A percentile compares a stretch with the other conserved stretches of the same genome.
Evolutionary conservation across 176 grass and related monocot genomes (phyloP).

Genomic region (Triticum turgidum): DNA sequence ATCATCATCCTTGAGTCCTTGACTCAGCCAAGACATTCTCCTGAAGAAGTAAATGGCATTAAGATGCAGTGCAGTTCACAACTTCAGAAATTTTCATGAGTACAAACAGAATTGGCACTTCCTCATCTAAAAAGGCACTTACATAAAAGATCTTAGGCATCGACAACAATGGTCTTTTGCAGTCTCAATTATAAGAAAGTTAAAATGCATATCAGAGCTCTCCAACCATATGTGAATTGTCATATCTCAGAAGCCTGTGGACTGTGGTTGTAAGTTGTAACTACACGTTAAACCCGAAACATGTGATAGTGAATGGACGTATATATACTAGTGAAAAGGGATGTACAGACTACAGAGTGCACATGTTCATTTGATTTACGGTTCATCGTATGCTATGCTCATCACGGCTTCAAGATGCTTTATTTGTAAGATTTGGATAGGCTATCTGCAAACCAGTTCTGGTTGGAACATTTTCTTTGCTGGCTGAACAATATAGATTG

Average conservation of each 20-base stretch:
- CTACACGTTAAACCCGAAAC: neutral
- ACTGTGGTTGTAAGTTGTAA: no score
- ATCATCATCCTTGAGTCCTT: constrained; percentile 70
- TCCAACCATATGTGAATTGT: neutral
- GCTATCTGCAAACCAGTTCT: no score
- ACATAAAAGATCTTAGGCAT: neutral
- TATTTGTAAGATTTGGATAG: no score
- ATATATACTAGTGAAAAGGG: no score
- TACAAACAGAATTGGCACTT: neutral
- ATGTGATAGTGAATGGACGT: neutral
- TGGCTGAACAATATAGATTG: no score
- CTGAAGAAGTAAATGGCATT: constrained; percentile 27
- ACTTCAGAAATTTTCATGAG: neutral
- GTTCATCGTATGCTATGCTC: no score
- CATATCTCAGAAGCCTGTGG: neutral
- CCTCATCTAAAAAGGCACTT: neutral
- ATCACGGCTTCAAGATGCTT: no score
- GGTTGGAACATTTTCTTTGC: no score
- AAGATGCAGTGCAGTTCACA: neutral
- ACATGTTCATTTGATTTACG: no score
- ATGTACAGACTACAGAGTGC: no score
- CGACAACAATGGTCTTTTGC: no score
- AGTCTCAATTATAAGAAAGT: neutral
- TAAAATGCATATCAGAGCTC: neutral
- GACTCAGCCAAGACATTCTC: constrained; percentile 92